phyloP scores from a whole-genome alignment of 768 basidiomycete species.

The Tylopilus cervinicoccineus region DNA sequence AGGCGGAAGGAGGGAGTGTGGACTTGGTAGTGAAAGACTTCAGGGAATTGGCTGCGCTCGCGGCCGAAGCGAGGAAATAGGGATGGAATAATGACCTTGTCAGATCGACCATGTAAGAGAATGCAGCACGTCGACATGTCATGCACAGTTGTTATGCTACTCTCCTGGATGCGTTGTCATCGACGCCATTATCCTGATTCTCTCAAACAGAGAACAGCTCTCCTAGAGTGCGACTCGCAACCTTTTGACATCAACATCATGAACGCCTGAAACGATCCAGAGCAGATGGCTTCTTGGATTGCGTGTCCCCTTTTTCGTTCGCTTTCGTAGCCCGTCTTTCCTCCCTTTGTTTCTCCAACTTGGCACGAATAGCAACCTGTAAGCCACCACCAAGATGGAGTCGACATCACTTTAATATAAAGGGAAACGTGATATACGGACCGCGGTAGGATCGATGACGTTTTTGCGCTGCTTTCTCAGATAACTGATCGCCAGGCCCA shows the following conservation, averaged over 20 bases:
- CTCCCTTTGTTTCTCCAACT: conserved; percentile 56
- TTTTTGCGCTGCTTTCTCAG: conserved; percentile 93
- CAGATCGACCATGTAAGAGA: background rate
- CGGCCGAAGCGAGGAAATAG: conserved; percentile 12
- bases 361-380: conserved; percentile 61
- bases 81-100: background rate
- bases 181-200: background rate
- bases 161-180: background rate
- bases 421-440: conserved; percentile 29
- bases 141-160: background rate
- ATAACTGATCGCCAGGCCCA: conserved; percentile 37
- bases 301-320: conserved; percentile 31
- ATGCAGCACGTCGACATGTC: background rate
- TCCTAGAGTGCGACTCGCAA: background rate
- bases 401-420: background rate
- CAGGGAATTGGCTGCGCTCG: conserved; percentile 40
- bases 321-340: conserved; percentile 36
- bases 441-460: conserved; percentile 80
- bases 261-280: conserved; percentile 33
- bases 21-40: conserved; percentile 55
- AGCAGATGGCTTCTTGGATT: conserved; percentile 31
- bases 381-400: background rate
- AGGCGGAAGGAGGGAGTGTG: conserved; percentile 53
- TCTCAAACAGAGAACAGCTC: background rate
- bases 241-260: conserved; percentile 8